These are phyloP conservation scores for Fusarium chaquense DNA, from an alignment of 2,329 filamentous ascomycete genomes.

Conservation along the genomic window DNA sequence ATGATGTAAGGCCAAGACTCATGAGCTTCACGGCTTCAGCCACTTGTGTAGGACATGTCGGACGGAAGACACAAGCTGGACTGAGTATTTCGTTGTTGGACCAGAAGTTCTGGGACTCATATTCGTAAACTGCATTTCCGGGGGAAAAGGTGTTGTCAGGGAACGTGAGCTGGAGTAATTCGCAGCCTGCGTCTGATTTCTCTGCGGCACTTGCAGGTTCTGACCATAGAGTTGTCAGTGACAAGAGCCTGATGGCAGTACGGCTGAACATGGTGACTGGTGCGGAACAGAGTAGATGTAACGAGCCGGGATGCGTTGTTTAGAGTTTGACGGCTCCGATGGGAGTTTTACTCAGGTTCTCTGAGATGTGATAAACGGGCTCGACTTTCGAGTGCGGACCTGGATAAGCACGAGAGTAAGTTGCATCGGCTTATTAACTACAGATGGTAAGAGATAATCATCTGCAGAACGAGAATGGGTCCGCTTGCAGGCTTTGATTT, in stretches of 20 bases:
- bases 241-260: constrained; percentile 2
- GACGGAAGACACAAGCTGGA: constrained; percentile 31
- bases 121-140: constrained; percentile 8
- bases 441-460: constrained; percentile 1
- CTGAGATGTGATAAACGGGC: neutral
- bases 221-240: constrained; percentile 8
- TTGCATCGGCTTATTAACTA: constrained; percentile 14
- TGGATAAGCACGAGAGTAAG: neutral
- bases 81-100: constrained; percentile 27
- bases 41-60: constrained; percentile 10
- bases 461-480: neutral
- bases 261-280: constrained; percentile 1
- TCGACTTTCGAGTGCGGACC: neutral
- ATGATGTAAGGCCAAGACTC: neutral
- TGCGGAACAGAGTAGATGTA: neutral
- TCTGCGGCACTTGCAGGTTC: neutral
- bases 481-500: neutral
- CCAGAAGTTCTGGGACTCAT: constrained; percentile 30
- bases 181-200: constrained; percentile 4
- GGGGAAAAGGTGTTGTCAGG: constrained; percentile 16
- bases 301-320: neutral
- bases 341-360: neutral
- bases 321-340: neutral
- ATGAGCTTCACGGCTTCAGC: constrained; percentile 2
- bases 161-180: constrained; percentile 7